Evolutionary conservation across 495 filamentous ascomycete genomes (phyloP), one percentile per base, ranked within the genome.

Genomic region (Staphylotrichum tortipilum): DNA sequence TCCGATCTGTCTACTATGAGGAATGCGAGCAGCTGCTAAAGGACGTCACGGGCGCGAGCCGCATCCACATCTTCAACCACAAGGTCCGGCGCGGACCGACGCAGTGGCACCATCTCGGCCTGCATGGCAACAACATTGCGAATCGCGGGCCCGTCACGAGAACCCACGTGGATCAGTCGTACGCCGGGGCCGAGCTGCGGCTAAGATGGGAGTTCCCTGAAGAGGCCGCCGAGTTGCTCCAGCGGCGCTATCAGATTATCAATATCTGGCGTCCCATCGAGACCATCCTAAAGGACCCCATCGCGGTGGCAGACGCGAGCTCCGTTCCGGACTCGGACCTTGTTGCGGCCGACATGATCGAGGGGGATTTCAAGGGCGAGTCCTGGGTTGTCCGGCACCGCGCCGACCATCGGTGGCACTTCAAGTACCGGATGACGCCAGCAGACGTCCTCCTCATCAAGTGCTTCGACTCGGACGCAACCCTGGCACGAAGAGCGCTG

Each of bases 151-250:
- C 84, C 1, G 76, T 85, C 3, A 72, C 79, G 26, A 69, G 80
- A 21, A 82, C 84, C 0, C 83, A 86, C 58, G 80, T 88, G 49
- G 84, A 88, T 59, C 84, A 86, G 62, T 82, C 80, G 36, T 85
- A 84, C 65, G 50, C 50, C 12, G 83, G 81, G 3, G 72, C 78
- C 4, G 69, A 72, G 22, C 65, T 73, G 21, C 73, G 80, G 23
- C 76, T 88, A n/a, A 46, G 64, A 21, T 67, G 75, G 56, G 78
- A 81, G 49, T 73, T 85, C 8, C 41, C 41, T 11, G 11, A 34
- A 11, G 75, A 85, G 18, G 79, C 79, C 10, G 72, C 75, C 4
- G 68, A 71, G 55, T 68, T 87, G 4, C 61, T 84, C 1, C 74
- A 78, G 50, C 69, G 74, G 24, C 70, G 82, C 17, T 84, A 77